phyloP scores from a whole-genome alignment of 2,329 filamentous ascomycete species.

The Fusarium brevicatenulatum region DNA sequence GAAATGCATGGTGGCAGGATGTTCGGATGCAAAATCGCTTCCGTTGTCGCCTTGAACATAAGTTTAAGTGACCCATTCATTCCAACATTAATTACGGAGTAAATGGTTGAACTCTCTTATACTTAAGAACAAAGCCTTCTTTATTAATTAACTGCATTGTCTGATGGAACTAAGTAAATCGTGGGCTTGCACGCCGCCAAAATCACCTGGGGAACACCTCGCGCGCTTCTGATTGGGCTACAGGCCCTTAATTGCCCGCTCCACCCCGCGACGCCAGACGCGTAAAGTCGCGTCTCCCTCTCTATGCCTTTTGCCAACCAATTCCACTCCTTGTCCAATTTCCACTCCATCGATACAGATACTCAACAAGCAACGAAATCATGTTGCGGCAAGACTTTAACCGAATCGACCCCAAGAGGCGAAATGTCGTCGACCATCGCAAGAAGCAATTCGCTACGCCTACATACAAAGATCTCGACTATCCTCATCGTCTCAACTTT shows the following conservation, averaged over 20 bases:
- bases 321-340: slow-evolving; percentile 26
- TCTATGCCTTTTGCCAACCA: slow-evolving; percentile 17
- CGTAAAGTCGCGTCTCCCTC: slow-evolving; percentile 50
- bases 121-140: background rate
- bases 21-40: background rate
- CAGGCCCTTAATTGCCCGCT: slow-evolving; percentile 36
- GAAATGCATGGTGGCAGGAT: background rate
- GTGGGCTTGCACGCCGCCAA: background rate
- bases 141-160: background rate
- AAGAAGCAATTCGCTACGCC: slow-evolving; percentile 88
- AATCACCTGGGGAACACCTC: slow-evolving; percentile 14
- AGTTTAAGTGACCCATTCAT: too few species aligned
- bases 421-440: slow-evolving; percentile 79
- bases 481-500: slow-evolving; percentile 90
- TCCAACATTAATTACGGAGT: too few species aligned
- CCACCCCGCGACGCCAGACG: slow-evolving; percentile 42
- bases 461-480: slow-evolving; percentile 79
- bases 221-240: slow-evolving; percentile 28
- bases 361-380: slow-evolving; percentile 27
- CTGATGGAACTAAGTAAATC: background rate
- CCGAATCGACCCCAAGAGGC: slow-evolving; percentile 75
- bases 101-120: background rate
- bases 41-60: background rate
- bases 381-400: slow-evolving; percentile 64
- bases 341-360: slow-evolving; percentile 10